Base-by-base conservation (phyloP, 495 filamentous ascomycete genomes). In the Tricharina praecox region DNA sequence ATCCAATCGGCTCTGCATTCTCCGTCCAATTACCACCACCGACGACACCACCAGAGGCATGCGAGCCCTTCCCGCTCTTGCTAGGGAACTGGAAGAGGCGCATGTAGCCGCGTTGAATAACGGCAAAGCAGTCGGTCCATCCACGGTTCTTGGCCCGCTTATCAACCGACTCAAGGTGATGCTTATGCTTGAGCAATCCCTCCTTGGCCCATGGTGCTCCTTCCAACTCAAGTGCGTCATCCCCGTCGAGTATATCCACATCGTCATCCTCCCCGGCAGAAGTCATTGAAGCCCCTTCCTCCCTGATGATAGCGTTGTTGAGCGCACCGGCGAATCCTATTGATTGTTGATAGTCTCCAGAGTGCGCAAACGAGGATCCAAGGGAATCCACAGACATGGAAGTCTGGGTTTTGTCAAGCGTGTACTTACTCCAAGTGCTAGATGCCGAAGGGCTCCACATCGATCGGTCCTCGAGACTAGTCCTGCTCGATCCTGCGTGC, bases 181-280 rank as follows among this genome's bases (percentile, higher is more conserved):
- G 90, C 64, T 96, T 96, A 64, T 96, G 88, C 55, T 87, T 88
- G 13, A 96, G 66, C 49, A 90, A 82, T 30, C 90, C 90, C 63
- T 99, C 90, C 58, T 99, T 97, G 30, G 92, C 81, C 90, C 90
- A 97, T 7, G 90, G 90, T 7, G 90, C 84, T 15, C 90, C 90
- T 4, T 78, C 77, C 33, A 97, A 75, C 53, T 90, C 86, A 15
- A 97, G 67, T 0, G 77, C 81, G 56, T 96, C 92, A 56, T 95
- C 90, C 15, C 45, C 59, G 52, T 95, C 90, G 0, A 96, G 73
- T 15, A 92, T 70, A 34, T 79, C 77, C 25, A 72, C 70, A n/a
- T 64, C 71, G 21, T 73, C 67, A 53, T 65, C 55, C 58, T 70
- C 63, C n/a, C n/a, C n/a, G 52, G 75, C 65, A 53, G 66, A 61